phyloP scores from a whole-genome alignment of 495 filamentous ascomycete species.

The Hapsidospora chrysogenum region DNA sequence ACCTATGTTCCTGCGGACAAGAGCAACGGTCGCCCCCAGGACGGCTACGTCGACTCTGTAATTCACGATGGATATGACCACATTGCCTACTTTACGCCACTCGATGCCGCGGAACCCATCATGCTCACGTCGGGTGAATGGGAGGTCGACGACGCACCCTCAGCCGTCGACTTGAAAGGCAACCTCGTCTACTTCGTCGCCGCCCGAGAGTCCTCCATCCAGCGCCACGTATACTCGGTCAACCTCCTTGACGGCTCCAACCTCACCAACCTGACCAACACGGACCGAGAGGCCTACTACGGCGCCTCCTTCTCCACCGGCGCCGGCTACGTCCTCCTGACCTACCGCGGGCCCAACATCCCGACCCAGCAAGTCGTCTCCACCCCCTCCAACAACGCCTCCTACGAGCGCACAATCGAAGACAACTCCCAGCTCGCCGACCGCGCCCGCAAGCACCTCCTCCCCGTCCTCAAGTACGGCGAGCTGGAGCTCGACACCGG shows the following conservation, averaged over 20 bases:
- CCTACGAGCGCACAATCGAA: conserved; percentile 56
- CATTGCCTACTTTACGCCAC: conserved; percentile 82
- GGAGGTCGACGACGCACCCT: conserved; percentile 84
- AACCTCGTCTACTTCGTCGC: conserved; percentile 83
- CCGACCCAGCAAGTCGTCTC: conserved; percentile 87
- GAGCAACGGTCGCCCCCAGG: conserved; percentile 52
- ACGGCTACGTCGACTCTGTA: conserved; percentile 88
- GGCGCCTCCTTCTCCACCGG: conserved; percentile 70
- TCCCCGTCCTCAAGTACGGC: conserved; percentile 72
- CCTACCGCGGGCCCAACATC: conserved; percentile 69
- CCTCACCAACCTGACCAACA: conserved; percentile 59
- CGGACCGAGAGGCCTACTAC: conserved; percentile 65
- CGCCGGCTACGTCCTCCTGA: conserved; percentile 64
- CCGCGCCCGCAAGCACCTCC: conserved; percentile 54
- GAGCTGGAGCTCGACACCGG: conserved; percentile 52
- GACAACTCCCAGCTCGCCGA: conserved; percentile 53
- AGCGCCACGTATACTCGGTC: conserved; percentile 83
- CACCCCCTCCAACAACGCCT: conserved; percentile 49
- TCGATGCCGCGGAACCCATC: conserved; percentile 63
- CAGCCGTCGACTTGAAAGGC: conserved; percentile 67
- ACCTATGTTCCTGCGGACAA: conserved; percentile 75
- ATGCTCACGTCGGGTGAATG: conserved; percentile 79
- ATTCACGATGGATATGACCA: conserved; percentile 81
- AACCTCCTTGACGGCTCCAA: conserved; percentile 50
- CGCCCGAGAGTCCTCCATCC: conserved; percentile 72